These are phyloP conservation scores for Lathyrus tuberosus DNA, from an alignment of 306 rosid genomes.

Conservation along the genomic window DNA sequence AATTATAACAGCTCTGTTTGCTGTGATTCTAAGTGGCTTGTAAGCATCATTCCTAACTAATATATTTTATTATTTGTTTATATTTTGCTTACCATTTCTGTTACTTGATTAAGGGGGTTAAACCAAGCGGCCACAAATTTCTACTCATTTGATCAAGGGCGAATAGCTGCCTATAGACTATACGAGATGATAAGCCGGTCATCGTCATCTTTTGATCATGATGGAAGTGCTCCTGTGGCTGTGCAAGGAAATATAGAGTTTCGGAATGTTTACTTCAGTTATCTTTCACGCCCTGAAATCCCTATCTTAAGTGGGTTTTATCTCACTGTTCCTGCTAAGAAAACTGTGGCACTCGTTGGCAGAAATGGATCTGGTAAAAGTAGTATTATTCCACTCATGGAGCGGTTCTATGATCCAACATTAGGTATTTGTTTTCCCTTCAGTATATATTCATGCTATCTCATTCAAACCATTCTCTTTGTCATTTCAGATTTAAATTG, in stretches of 20 bases:
- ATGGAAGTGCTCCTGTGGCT: slow-evolving; percentile 67
- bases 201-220: slow-evolving; percentile 79
- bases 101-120: slow-evolving; percentile 73
- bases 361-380: slow-evolving; percentile 99
- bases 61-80: not conserved
- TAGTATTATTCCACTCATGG: slow-evolving; percentile 99
- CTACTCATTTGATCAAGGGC: slow-evolving; percentile 98
- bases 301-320: slow-evolving; percentile 98
- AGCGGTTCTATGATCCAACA: slow-evolving; percentile 98
- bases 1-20: slow-evolving; percentile 89
- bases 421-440: slow-evolving; percentile 59
- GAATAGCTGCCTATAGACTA: slow-evolving; percentile 98
- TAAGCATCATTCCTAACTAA: slow-evolving; percentile 53
- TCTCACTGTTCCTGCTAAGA: slow-evolving; percentile 98
- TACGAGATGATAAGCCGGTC: slow-evolving; percentile 99
- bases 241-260: slow-evolving; percentile 98
- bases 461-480: slow-evolving; percentile 17
- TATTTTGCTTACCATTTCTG: slow-evolving; percentile 27
- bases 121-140: slow-evolving; percentile 99
- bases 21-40: slow-evolving; percentile 99
- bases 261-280: slow-evolving; percentile 96
- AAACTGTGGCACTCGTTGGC: slow-evolving; percentile 99
- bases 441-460: slow-evolving; percentile 29
- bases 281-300: slow-evolving; percentile 99
- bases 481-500: slow-evolving; percentile 34